Evolutionary conservation across 176 grass and related monocot species (phyloP), one percentile per base, ranked within the genome.

Genomic region (Luzula sylvatica): DNA sequence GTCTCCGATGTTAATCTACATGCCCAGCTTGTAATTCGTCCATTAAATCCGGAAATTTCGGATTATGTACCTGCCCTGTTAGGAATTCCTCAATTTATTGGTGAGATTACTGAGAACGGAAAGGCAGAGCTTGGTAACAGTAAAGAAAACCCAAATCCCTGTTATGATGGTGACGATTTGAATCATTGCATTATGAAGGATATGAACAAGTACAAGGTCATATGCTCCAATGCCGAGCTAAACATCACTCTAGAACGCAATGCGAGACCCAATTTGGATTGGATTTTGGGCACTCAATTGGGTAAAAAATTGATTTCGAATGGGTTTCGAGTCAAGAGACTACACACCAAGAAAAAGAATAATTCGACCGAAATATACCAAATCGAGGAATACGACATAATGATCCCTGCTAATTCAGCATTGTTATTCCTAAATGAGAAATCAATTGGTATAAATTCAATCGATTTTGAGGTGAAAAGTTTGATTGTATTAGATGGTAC

Each of bases 401-500:
- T 66, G 14, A 46, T 95, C 58, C 89, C 83, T 3, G 62, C 80
- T 30, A 72, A 82, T 6, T 71, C 89, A 3, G 83, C 80, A 25
- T 54, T 95, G 25, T 53, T 95, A 38, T 95, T 85, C 56, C 89
- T 80, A 2, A 81, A 78, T 30, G 80, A 95, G 50, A 70, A 73
- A 27, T 82, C 89, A 27, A 75, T 82, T 60, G 40, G 48, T 58
- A 52, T 88, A 5, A 74, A 95, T 73, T 70, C 70, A 20, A 72
- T 73, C 41, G 79, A 66, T 67, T 85, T 70, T 60, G 67, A 76
- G 52, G 78, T 94, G 20, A 67, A 68, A 12, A 81, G 84, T 81
- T 67, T 87, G 27, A 64, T 95, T 52, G 77, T 95, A 24, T 35
- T 95, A 42, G 89, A 95, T 51, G 89, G 89, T 32, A 95, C 89